Percentiles rank a stretch among this genome's conserved stretches.
These are phyloP conservation scores for Apiospora marii DNA, from an alignment of 2,329 filamentous ascomycete genomes.

Conservation along the genomic window DNA sequence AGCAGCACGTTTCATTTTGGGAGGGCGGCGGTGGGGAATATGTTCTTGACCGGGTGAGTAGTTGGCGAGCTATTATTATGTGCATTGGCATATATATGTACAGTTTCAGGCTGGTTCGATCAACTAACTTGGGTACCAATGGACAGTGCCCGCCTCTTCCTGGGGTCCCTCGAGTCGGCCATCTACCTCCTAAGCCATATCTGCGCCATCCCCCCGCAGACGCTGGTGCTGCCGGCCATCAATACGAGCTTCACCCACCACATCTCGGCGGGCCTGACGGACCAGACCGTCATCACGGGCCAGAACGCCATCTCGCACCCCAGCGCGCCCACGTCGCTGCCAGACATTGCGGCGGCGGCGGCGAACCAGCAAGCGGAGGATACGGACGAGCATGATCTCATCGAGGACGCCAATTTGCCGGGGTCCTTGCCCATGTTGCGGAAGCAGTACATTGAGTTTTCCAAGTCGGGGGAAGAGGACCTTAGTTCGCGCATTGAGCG, in stretches of 20 bases:
- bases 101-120: not conserved
- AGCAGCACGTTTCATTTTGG: constrained; percentile 80
- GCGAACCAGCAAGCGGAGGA: constrained; percentile 52
- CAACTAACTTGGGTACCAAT: not conserved
- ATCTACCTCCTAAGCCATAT: constrained; percentile 90
- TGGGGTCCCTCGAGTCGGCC: constrained; percentile 89
- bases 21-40: constrained; percentile 77
- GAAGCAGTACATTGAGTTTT: constrained; percentile 82
- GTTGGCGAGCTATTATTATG: too few species aligned
- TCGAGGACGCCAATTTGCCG: constrained; percentile 83
- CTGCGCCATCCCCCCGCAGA: constrained; percentile 79
- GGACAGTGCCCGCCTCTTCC: constrained; percentile 77
- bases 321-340: constrained; percentile 66
- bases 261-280: constrained; percentile 81
- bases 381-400: constrained; percentile 64
- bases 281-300: constrained; percentile 83
- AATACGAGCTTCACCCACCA: constrained; percentile 97
- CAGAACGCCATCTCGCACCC: constrained; percentile 95
- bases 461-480: constrained; percentile 78
- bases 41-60: constrained; percentile 77
- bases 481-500: constrained; percentile 79
- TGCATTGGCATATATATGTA: not conserved
- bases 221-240: constrained; percentile 86
- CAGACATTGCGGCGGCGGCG: constrained; percentile 36
- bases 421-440: constrained; percentile 83